Conservation (phyloP, 805 yeast species). For the Zygosaccharomyces bisporus region DNA sequence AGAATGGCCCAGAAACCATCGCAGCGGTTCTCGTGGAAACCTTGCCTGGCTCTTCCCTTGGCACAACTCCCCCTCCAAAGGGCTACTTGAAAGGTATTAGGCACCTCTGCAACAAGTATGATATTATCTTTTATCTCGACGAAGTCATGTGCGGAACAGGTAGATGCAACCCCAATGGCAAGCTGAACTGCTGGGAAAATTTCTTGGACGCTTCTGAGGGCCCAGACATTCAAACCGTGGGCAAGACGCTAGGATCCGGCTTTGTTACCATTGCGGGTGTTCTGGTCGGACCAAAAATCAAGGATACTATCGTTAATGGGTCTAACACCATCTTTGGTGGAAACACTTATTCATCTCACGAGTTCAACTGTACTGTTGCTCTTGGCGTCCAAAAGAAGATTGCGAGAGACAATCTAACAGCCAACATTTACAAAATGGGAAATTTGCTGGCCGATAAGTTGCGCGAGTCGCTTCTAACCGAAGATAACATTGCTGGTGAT, state of each 20-base stretch:
- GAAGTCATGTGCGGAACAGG: constrained; percentile 60
- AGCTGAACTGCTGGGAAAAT: constrained; percentile 47
- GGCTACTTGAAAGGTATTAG: constrained; percentile 47
- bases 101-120: constrained; percentile 49
- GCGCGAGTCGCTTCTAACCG: constrained; percentile 30
- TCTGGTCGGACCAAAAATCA: constrained; percentile 41
- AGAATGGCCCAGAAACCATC: constrained; percentile 43
- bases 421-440: constrained; percentile 45
- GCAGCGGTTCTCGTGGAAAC: constrained; percentile 46
- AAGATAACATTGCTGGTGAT: constrained; percentile 48
- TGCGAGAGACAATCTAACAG: constrained; percentile 34
- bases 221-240: constrained; percentile 49
- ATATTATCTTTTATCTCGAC: constrained; percentile 46
- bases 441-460: constrained; percentile 40
- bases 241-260: constrained; percentile 50
- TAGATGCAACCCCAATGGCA: constrained; percentile 42
- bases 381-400: constrained; percentile 46
- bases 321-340: constrained; percentile 43
- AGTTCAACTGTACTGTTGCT: constrained; percentile 46
- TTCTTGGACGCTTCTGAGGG: constrained; percentile 36
- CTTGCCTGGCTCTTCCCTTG: constrained; percentile 47
- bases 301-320: constrained; percentile 38
- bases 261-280: constrained; percentile 48
- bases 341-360: constrained; percentile 49
- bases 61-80: constrained; percentile 44